A percentile compares a stretch with the other conserved stretches of the same genome.
phyloP scores from a whole-genome alignment of 352 stramenopile genomes.

The Pythium pyrilobum region DNA sequence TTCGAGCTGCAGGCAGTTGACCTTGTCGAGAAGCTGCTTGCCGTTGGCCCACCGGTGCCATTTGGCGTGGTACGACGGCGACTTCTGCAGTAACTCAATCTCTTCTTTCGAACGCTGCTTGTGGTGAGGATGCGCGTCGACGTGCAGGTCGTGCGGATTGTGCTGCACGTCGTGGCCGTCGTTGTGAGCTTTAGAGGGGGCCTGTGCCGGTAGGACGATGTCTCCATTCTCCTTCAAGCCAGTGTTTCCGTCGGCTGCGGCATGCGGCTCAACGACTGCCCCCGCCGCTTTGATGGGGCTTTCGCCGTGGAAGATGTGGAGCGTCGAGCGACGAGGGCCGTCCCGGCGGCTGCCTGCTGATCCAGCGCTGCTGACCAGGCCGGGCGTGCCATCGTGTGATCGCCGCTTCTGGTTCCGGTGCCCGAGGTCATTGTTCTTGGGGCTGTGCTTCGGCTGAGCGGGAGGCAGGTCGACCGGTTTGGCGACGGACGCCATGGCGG shows the following conservation, averaged over 20 bases:
- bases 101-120: constrained; percentile 5
- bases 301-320: background rate
- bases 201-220: no score
- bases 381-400: constrained; percentile 7
- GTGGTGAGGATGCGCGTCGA: background rate
- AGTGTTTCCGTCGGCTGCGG: no score
- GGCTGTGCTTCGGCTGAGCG: background rate
- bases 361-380: background rate
- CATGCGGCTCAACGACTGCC: background rate
- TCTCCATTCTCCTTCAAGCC: no score
- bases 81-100: constrained; percentile 1
- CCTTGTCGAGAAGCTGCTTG: constrained; percentile 55
- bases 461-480: background rate
- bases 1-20: constrained; percentile 61
- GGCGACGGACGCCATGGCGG: constrained; percentile 1
- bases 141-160: no score
- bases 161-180: background rate
- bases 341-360: background rate
- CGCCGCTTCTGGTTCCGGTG: constrained; percentile 4
- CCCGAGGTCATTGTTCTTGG: background rate
- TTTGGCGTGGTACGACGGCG: constrained; percentile 50
- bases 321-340: constrained; percentile 3
- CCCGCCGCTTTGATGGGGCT: background rate
- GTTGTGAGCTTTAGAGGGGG: no score
- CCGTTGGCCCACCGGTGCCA: constrained; percentile 48